Percentiles rank a stretch among this genome's conserved stretches.
Conservation (phyloP, 176 grass and related monocot species). For the Lolium perenne region DNA sequence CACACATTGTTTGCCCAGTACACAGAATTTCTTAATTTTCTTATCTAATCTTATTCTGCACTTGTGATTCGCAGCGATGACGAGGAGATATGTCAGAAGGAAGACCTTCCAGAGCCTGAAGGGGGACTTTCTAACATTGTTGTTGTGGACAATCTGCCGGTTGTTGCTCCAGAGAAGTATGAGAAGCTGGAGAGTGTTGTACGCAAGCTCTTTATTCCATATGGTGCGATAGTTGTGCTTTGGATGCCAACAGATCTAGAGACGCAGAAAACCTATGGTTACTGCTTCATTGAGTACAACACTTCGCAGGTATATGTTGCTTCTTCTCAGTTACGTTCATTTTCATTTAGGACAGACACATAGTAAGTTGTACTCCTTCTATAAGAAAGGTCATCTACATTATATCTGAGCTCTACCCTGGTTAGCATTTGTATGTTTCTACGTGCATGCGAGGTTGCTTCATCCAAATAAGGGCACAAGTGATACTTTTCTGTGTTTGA, state of each 20-base stretch:
- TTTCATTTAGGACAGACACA: neutral
- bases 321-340: neutral
- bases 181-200: constrained; percentile 81
- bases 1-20: neutral
- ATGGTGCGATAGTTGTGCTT: constrained; percentile 68
- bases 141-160: constrained; percentile 82
- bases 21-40: neutral
- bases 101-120: constrained; percentile 72
- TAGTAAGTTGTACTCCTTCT: neutral
- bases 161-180: constrained; percentile 84
- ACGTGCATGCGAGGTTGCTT: neutral
- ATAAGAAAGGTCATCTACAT: neutral
- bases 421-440: neutral
- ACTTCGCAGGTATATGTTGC: constrained; percentile 75
- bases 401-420: no score
- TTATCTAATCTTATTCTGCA: neutral
- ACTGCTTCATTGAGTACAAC: constrained; percentile 85
- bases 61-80: constrained; percentile 64
- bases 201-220: constrained; percentile 73
- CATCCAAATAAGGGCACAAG: neutral
- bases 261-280: constrained; percentile 78
- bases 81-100: constrained; percentile 63
- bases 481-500: neutral
- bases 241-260: constrained; percentile 86
- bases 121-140: constrained; percentile 67